phyloP scores from a whole-genome alignment of 192 early-diverging fungal genomes.

The Backusella circina region DNA sequence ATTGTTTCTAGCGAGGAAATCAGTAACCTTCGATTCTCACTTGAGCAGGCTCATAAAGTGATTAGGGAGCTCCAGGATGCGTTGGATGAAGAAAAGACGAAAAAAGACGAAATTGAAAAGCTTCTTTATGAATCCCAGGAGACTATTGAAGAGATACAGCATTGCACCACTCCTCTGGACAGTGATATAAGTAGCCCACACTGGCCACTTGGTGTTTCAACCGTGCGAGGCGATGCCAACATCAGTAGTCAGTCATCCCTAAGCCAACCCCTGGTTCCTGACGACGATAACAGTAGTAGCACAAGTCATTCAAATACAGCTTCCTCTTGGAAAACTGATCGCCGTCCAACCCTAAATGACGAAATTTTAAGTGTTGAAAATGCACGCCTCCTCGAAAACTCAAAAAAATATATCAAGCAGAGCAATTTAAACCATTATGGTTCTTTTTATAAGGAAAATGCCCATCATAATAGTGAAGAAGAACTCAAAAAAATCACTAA shows the following conservation, averaged over 20 bases:
- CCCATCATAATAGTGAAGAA: neutral
- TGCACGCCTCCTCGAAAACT: neutral
- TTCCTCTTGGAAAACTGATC: neutral
- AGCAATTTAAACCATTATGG: neutral
- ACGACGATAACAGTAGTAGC: neutral
- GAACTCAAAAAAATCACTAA: neutral
- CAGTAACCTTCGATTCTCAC: conserved; percentile 16
- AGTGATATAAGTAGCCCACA: neutral
- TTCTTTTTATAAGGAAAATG: neutral
- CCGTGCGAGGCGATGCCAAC: neutral
- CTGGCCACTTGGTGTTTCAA: neutral
- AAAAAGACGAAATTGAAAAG: conserved; percentile 49
- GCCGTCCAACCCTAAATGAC: neutral
- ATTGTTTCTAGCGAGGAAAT: conserved; percentile 14
- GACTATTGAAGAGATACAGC: conserved; percentile 50
- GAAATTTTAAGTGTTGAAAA: conserved; percentile 1
- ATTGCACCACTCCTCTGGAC: conserved; percentile 29
- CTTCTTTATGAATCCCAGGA: conserved; percentile 51
- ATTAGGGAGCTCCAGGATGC: conserved; percentile 43
- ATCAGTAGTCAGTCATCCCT: conserved; percentile 1
- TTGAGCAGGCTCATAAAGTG: conserved; percentile 43
- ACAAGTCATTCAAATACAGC: neutral
- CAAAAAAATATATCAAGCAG: neutral
- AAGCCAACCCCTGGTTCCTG: neutral
- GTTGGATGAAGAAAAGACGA: conserved; percentile 47